Evolutionary conservation across 805 yeast species (phyloP).

Genomic region (Candida chilensis): DNA sequence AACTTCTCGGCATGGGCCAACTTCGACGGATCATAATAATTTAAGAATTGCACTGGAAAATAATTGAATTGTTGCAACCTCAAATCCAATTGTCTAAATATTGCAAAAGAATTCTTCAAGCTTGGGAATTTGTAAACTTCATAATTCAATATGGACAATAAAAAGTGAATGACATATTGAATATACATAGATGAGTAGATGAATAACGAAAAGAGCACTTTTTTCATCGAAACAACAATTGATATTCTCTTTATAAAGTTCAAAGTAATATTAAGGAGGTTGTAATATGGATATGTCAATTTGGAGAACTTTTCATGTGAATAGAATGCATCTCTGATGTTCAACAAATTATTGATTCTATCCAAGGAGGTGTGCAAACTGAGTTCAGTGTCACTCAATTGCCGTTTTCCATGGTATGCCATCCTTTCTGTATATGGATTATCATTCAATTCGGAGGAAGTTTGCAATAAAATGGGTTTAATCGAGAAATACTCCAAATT

Average conservation of each 20-base stretch:
- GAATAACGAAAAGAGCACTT: constrained; percentile 5
- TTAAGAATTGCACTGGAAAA: constrained; percentile 71
- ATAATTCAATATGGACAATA: constrained; percentile 17
- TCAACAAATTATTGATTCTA: constrained; percentile 4
- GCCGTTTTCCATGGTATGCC: constrained; percentile 9
- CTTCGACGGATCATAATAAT: constrained; percentile 33
- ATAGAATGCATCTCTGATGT: constrained; percentile 6
- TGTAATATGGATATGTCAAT: constrained; percentile 15
- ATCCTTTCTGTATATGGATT: constrained; percentile 15
- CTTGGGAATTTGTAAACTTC: constrained; percentile 8
- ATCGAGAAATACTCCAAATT: constrained; percentile 72
- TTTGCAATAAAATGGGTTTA: constrained; percentile 61
- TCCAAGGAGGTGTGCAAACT: constrained; percentile 1
- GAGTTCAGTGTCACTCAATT: not conserved
- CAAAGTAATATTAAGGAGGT: constrained; percentile 10
- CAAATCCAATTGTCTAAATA: constrained; percentile 73
- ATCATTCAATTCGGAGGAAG: constrained; percentile 16
- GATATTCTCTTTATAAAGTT: constrained; percentile 6
- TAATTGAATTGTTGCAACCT: constrained; percentile 68
- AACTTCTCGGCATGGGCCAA: constrained; percentile 24
- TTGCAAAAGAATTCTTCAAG: constrained; percentile 39
- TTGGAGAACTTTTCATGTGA: constrained; percentile 10
- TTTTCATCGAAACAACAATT: constrained; percentile 5
- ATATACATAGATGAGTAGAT: constrained; percentile 5
- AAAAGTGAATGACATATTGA: constrained; percentile 8